Evolutionary conservation across 306 rosid species (phyloP).

Genomic region (Casuarina equisetifolia): DNA sequence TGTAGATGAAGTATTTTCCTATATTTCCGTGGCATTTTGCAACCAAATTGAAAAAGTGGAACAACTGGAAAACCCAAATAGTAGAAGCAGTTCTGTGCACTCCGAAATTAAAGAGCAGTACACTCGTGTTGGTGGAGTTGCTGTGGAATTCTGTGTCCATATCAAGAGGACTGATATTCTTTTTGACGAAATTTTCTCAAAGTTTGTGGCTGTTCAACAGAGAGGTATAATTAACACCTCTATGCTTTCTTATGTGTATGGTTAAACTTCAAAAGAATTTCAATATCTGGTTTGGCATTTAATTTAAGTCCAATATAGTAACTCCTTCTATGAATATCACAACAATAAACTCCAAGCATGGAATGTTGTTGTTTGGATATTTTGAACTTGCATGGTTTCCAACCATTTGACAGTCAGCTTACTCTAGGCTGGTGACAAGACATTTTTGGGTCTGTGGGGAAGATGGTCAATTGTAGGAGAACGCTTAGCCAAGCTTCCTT

Average conservation of each 20-base stretch:
- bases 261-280: constrained; percentile 9
- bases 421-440: neutral
- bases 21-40: constrained; percentile 89
- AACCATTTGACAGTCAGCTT: neutral
- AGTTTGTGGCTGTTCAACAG: constrained; percentile 72
- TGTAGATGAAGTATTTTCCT: constrained; percentile 95
- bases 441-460: neutral
- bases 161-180: constrained; percentile 89
- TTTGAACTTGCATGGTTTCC: neutral
- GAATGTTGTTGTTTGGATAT: neutral
- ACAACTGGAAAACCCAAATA: constrained; percentile 40
- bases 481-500: neutral
- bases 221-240: constrained; percentile 54
- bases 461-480: neutral
- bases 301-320: neutral
- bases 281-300: neutral
- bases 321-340: neutral
- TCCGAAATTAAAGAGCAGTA: constrained; percentile 92
- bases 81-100: constrained; percentile 58
- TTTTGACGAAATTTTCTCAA: constrained; percentile 89
- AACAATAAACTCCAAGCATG: neutral
- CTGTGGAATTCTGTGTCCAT: constrained; percentile 97
- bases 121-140: constrained; percentile 96
- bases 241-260: constrained; percentile 23
- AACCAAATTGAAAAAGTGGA: constrained; percentile 77